Evolutionary conservation across 306 rosid species (phyloP).

Genomic region (Cicer arietinum): DNA sequence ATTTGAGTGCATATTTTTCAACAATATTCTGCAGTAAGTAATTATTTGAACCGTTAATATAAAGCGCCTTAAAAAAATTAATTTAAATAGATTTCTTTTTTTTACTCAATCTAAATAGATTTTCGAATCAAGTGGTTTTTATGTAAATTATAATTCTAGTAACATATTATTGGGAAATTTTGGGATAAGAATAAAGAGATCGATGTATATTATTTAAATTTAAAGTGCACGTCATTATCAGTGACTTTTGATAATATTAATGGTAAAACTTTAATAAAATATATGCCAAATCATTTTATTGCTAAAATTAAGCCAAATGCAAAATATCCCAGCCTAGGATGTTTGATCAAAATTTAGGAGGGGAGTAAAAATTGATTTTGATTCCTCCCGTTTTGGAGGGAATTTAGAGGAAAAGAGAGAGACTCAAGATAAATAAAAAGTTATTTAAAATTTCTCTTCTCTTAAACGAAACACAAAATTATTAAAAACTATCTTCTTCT

Average conservation of each 20-base stretch:
- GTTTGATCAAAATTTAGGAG: not conserved
- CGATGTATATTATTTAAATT: not conserved
- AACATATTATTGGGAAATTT: not conserved
- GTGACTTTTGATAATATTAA: not conserved
- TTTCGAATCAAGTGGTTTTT: not conserved
- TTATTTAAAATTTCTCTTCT: too few species aligned
- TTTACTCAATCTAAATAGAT: not conserved
- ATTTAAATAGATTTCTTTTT: too few species aligned
- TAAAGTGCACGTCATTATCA: not conserved
- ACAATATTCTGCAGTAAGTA: conserved; percentile 14
- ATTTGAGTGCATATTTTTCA: conserved; percentile 36
- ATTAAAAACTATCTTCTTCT: too few species aligned
- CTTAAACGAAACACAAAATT: too few species aligned
- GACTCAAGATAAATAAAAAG: too few species aligned
- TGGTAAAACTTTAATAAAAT: not conserved
- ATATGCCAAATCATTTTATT: not conserved
- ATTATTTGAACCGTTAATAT: not conserved
- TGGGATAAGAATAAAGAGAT: not conserved
- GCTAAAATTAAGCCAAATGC: not conserved
- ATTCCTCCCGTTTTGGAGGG: too few species aligned
- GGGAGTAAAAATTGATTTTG: too few species aligned
- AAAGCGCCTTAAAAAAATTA: too few species aligned
- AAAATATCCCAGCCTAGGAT: not conserved
- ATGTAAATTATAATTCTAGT: not conserved
- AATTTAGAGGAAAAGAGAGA: too few species aligned